Conservation (phyloP, 108 stramenopile species). For the Fragilaria radians region DNA sequence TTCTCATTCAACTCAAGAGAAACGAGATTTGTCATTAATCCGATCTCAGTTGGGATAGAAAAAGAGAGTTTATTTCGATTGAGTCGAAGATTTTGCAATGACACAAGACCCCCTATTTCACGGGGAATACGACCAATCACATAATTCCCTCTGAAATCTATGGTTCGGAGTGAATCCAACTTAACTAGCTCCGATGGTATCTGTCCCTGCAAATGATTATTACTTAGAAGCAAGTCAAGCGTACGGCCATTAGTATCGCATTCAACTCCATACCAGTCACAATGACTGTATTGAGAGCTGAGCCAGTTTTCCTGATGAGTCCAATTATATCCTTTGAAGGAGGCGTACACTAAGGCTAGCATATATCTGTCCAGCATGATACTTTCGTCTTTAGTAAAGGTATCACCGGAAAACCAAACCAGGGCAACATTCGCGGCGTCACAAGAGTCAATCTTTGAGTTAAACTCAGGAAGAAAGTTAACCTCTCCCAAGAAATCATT, state of each 20-base stretch:
- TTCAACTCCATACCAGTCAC: background rate
- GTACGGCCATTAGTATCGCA: background rate
- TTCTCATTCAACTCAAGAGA: background rate
- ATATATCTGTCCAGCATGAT: background rate
- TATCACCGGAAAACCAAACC: background rate
- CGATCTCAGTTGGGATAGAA: constrained; percentile 15
- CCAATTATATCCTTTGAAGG: background rate
- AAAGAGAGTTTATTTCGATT: constrained; percentile 18
- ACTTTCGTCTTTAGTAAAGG: background rate
- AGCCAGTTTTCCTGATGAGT: background rate
- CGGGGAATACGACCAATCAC: background rate
- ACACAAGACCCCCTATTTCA: constrained; percentile 8
- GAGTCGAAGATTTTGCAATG: constrained; percentile 1
- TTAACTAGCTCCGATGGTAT: background rate
- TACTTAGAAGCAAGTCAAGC: background rate
- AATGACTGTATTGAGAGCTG: background rate
- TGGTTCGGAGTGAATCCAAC: background rate
- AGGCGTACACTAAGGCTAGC: background rate
- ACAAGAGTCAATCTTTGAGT: background rate
- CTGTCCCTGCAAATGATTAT: constrained; percentile 4
- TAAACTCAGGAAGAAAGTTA: background rate
- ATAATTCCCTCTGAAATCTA: background rate
- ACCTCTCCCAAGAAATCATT: background rate
- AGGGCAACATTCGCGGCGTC: background rate
- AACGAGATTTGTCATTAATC: background rate